Evolutionary conservation across 495 filamentous ascomycete genomes (phyloP).

Genomic region (Rostrohypoxylon terebratum): DNA sequence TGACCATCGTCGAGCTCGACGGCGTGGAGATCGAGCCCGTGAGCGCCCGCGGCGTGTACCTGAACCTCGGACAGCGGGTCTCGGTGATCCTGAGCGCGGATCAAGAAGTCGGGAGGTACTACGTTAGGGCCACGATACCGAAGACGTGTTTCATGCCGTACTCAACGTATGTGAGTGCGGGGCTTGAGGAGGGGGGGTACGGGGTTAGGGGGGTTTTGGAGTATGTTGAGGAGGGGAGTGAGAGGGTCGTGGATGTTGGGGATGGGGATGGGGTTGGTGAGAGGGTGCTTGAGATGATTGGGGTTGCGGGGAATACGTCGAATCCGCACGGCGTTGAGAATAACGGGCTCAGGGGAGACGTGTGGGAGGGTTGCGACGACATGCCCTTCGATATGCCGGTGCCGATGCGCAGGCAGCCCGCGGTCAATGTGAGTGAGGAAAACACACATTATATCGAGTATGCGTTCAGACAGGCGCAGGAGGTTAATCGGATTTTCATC

Average conservation of each 20-base stretch:
- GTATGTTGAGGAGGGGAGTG: constrained; percentile 21
- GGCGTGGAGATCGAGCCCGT: constrained; percentile 48
- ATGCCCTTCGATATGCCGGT: constrained; percentile 51
- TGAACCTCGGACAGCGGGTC: constrained; percentile 49
- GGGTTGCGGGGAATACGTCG: constrained; percentile 42
- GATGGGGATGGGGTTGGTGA: too few species aligned
- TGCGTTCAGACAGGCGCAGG: constrained; percentile 49
- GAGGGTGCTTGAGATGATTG: constrained; percentile 23
- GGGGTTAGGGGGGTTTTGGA: constrained; percentile 42
- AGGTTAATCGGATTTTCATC: constrained; percentile 52
- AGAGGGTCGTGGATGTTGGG: background rate
- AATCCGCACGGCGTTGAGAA: constrained; percentile 50
- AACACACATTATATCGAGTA: constrained; percentile 51
- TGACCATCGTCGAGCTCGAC: constrained; percentile 50
- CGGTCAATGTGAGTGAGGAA: constrained; percentile 42
- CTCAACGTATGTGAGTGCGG: constrained; percentile 42
- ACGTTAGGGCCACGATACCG: constrained; percentile 46
- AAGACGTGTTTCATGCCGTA: constrained; percentile 50
- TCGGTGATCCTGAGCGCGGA: constrained; percentile 47
- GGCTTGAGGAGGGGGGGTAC: constrained; percentile 41
- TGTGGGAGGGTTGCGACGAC: constrained; percentile 52
- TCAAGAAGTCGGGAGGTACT: constrained; percentile 45
- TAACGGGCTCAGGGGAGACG: constrained; percentile 44
- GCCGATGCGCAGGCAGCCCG: constrained; percentile 45
- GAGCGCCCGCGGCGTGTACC: constrained; percentile 43